These are phyloP conservation scores for Schizopora paradoxa DNA, from an alignment of 1,284 basidiomycete genomes.

Conservation along the genomic window DNA sequence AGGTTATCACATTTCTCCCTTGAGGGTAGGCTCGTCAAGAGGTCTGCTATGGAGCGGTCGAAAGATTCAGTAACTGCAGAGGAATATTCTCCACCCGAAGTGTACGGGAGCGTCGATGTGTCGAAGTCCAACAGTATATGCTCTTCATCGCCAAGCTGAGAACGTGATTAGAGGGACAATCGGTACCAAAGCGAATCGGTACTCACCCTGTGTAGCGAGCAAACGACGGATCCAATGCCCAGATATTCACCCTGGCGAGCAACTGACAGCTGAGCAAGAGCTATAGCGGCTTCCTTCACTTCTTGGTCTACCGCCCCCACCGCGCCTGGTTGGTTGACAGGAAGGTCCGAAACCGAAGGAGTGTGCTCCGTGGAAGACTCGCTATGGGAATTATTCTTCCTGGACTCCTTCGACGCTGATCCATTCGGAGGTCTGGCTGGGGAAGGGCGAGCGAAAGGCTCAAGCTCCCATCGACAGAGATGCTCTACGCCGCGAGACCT, in stretches of 20 bases:
- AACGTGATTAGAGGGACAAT: neutral
- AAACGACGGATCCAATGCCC: conserved; percentile 27
- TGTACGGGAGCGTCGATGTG: conserved; percentile 9
- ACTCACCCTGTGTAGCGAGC: conserved; percentile 27
- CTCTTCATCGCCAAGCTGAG: conserved; percentile 25
- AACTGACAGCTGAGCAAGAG: conserved; percentile 29
- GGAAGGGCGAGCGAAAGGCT: conserved; percentile 42
- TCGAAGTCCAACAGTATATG: conserved; percentile 16
- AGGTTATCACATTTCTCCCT: conserved; percentile 31
- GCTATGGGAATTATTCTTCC: too few species aligned
- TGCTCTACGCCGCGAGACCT: conserved; percentile 44
- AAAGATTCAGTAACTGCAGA: conserved; percentile 22
- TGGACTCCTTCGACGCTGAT: conserved; percentile 19
- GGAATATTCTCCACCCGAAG: conserved; percentile 10
- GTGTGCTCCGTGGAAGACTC: neutral
- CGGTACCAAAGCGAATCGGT: neutral
- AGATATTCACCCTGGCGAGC: conserved; percentile 27
- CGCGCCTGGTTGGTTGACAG: conserved; percentile 8
- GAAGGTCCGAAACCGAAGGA: neutral
- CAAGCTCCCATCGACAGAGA: conserved; percentile 49
- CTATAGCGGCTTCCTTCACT: conserved; percentile 28
- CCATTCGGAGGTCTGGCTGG: conserved; percentile 40
- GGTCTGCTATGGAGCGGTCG: conserved; percentile 31
- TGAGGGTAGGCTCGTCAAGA: conserved; percentile 36
- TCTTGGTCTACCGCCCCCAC: conserved; percentile 23